A percentile compares a stretch with the other conserved stretches of the same genome.
Conservation (phyloP, 768 basidiomycete species). For the Tephrocybe rancida region DNA sequence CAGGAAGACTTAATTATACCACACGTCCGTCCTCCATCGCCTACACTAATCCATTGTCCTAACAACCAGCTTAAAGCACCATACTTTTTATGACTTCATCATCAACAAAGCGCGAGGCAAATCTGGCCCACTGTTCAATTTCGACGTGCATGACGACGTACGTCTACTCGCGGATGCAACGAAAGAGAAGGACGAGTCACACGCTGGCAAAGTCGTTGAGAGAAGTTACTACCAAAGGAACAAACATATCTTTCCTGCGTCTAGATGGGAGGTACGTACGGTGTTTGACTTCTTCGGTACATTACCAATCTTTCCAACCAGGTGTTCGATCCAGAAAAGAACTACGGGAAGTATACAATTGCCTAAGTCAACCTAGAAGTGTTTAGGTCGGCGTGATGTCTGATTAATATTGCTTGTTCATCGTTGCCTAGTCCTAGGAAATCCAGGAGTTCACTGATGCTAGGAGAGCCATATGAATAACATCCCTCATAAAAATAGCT, state of each 20-base stretch:
- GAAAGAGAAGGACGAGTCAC: slow-evolving; percentile 96
- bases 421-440: no score
- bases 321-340: slow-evolving; percentile 94
- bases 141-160: slow-evolving; percentile 99
- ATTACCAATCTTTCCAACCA: slow-evolving; percentile 26
- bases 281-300: background rate
- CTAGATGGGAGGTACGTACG: slow-evolving; percentile 85
- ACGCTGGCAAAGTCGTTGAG: slow-evolving; percentile 98
- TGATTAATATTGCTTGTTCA: no score
- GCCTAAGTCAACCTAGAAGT: no score
- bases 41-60: slow-evolving; percentile 1
- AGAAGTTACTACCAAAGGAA: slow-evolving; percentile 93
- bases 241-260: slow-evolving; percentile 97
- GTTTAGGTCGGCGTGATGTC: no score
- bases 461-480: no score
- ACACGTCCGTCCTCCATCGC: slow-evolving; percentile 57
- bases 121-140: slow-evolving; percentile 96
- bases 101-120: slow-evolving; percentile 98
- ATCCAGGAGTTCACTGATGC: no score
- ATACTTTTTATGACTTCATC: slow-evolving; percentile 98
- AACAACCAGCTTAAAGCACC: slow-evolving; percentile 59
- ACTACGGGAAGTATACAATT: slow-evolving; percentile 91
- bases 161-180: slow-evolving; percentile 93
- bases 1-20: slow-evolving; percentile 98
- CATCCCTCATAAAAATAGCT: no score